phyloP scores from a whole-genome alignment of 1,284 basidiomycete species.

The Boletus mariae region DNA sequence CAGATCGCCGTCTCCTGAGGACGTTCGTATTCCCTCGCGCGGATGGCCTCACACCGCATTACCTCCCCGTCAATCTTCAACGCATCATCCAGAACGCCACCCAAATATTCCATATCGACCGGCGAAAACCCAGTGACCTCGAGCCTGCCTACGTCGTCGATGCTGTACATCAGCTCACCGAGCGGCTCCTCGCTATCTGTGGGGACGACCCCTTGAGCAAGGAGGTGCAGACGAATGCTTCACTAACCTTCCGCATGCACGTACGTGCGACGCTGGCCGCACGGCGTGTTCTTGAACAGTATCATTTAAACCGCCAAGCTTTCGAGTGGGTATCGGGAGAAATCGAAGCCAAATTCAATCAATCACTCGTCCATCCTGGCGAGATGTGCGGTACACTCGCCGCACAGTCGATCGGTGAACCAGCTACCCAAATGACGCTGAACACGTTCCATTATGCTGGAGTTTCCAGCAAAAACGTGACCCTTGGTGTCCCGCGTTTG shows the following conservation, averaged over 20 bases:
- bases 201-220: constrained; percentile 74
- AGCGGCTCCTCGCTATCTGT: constrained; percentile 35
- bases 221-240: constrained; percentile 87
- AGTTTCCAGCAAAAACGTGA: constrained; percentile 97
- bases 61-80: constrained; percentile 89
- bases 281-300: constrained; percentile 83
- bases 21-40: constrained; percentile 84
- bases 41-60: constrained; percentile 70
- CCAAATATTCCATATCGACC: constrained; percentile 97
- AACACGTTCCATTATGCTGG: constrained; percentile 99
- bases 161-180: too few species aligned
- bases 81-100: constrained; percentile 95
- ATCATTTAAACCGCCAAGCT: constrained; percentile 84
- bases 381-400: constrained; percentile 99
- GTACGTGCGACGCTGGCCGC: constrained; percentile 84
- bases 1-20: constrained; percentile 78
- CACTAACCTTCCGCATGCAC: constrained; percentile 92
- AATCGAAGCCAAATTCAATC: constrained; percentile 92
- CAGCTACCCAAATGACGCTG: constrained; percentile 97
- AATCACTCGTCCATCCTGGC: constrained; percentile 87
- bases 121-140: constrained; percentile 16
- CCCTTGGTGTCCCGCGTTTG: constrained; percentile 43
- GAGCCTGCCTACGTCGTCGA: too few species aligned
- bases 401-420: constrained; percentile 98
- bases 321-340: constrained; percentile 99